These are phyloP conservation scores for Croton laevigatus DNA, from an alignment of 441 rosid species.

Conservation along the genomic window DNA sequence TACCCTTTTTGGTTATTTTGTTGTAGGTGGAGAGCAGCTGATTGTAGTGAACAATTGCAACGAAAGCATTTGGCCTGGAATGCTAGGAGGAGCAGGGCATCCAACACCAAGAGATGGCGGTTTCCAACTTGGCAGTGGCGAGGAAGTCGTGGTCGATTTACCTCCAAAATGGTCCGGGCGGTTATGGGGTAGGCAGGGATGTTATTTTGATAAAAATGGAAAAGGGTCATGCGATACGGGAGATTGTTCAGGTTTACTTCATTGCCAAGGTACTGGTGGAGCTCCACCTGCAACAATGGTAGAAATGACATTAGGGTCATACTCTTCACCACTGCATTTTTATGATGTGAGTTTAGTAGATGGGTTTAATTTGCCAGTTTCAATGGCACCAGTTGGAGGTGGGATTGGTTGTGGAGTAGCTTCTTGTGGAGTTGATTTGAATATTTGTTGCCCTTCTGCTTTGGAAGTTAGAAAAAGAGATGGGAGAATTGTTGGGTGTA, in stretches of 20 bases:
- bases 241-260: slow-evolving; percentile 59
- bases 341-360: slow-evolving; percentile 92
- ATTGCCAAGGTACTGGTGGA: slow-evolving; percentile 67
- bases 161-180: slow-evolving; percentile 88
- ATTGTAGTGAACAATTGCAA: slow-evolving; percentile 84
- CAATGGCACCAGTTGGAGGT: slow-evolving; percentile 84
- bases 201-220: slow-evolving; percentile 53
- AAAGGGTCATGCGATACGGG: slow-evolving; percentile 83
- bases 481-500: slow-evolving; percentile 72
- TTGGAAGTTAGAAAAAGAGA: slow-evolving; percentile 58
- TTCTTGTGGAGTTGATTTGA: slow-evolving; percentile 74
- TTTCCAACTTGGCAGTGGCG: slow-evolving; percentile 61
- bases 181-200: slow-evolving; percentile 89
- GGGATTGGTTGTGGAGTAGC: slow-evolving; percentile 88
- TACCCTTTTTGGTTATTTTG: not conserved
- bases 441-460: slow-evolving; percentile 79
- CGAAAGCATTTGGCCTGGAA: slow-evolving; percentile 86
- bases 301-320: slow-evolving; percentile 83
- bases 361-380: slow-evolving; percentile 83
- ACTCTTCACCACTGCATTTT: slow-evolving; percentile 72
- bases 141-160: slow-evolving; percentile 62
- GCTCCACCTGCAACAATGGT: slow-evolving; percentile 78
- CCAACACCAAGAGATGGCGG: slow-evolving; percentile 70
- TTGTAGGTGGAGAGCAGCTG: slow-evolving; percentile 69
- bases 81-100: slow-evolving; percentile 75